A percentile compares a stretch with the other conserved stretches of the same genome.
Conservation (phyloP, 352 stramenopile species). For the Pythium chondricola region DNA sequence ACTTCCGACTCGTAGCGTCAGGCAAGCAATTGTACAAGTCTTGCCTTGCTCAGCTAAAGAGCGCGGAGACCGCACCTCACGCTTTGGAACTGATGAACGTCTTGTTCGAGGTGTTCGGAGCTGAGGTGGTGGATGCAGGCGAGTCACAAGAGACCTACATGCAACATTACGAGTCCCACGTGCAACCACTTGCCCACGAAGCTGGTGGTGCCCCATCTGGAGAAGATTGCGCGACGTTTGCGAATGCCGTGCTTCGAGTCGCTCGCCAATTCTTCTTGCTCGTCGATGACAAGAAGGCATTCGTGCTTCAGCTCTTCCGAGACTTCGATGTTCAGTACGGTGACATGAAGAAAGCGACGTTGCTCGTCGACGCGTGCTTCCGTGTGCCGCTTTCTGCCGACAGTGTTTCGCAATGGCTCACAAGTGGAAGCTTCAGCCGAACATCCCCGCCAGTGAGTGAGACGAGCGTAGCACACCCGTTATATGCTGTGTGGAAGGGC, state of each 20-base stretch:
- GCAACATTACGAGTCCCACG: constrained; percentile 39
- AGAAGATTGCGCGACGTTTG: background rate
- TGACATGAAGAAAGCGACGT: constrained; percentile 45
- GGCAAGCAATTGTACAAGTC: constrained; percentile 14
- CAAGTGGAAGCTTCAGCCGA: constrained; percentile 39
- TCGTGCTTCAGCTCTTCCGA: constrained; percentile 63
- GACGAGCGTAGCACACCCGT: constrained; percentile 10
- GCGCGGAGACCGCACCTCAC: background rate
- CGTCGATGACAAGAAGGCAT: constrained; percentile 53
- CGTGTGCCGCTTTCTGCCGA: constrained; percentile 43
- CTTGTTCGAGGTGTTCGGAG: constrained; percentile 30
- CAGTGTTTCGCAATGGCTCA: constrained; percentile 39
- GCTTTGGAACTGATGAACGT: constrained; percentile 41
- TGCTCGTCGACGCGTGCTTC: constrained; percentile 51
- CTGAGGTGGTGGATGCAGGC: background rate
- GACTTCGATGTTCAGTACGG: constrained; percentile 65
- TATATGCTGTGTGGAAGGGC: constrained; percentile 57
- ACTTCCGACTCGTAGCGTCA: background rate
- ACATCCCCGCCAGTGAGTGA: background rate
- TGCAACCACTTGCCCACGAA: constrained; percentile 39
- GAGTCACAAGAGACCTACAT: constrained; percentile 13
- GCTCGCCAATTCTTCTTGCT: constrained; percentile 46
- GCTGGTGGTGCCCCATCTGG: background rate
- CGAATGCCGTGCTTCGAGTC: constrained; percentile 23
- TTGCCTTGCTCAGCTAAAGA: constrained; percentile 10